Evolutionary conservation across 345 rosid species (phyloP).

Genomic region (Garcia nutans): DNA sequence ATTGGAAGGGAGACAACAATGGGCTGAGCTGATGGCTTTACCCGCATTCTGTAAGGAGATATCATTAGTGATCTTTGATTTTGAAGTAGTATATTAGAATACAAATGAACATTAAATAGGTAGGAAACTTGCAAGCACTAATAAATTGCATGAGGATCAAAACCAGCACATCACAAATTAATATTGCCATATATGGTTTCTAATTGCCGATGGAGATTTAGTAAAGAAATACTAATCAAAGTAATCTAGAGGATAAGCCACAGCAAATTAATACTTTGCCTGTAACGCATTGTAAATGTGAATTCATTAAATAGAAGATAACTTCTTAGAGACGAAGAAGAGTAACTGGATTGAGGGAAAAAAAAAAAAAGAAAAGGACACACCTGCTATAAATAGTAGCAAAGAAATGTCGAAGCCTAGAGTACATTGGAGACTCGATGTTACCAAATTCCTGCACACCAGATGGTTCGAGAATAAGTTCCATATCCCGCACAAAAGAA

Average conservation of each 20-base stretch:
- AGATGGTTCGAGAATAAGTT: slow-evolving; percentile 14
- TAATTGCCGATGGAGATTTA: too few species aligned
- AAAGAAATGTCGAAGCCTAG: slow-evolving; percentile 73
- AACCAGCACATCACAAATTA: background rate
- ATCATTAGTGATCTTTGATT: background rate
- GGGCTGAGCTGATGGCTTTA: slow-evolving; percentile 65
- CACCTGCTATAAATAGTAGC: slow-evolving; percentile 73
- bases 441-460: slow-evolving; percentile 82
- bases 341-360: background rate
- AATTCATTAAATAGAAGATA: background rate
- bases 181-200: too few species aligned
- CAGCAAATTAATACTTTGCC: background rate
- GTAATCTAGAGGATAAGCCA: too few species aligned
- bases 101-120: slow-evolving; percentile 1
- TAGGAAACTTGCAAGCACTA: background rate
- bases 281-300: background rate
- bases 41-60: slow-evolving; percentile 72
- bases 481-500: background rate
- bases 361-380: background rate
- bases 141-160: too few species aligned
- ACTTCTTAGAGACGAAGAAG: background rate
- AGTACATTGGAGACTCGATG: slow-evolving; percentile 79
- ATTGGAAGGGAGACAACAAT: slow-evolving; percentile 75
- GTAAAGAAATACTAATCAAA: too few species aligned
- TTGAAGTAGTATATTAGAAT: background rate